Base-by-base conservation (phyloP, 805 yeast species). In the Komagataella mondaviorum region DNA sequence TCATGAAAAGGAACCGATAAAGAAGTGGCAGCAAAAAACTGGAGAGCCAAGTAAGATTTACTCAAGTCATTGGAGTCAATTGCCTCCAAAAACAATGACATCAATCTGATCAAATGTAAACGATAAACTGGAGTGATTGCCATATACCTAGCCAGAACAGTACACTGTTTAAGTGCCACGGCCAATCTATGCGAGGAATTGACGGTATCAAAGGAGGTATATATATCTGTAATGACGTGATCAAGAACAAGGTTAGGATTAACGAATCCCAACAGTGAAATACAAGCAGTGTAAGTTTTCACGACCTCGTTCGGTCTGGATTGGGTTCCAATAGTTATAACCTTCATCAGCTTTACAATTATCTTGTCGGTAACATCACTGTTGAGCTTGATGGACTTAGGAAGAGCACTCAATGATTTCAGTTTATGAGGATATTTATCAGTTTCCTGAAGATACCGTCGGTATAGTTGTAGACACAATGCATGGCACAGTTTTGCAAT, bases 51-150 rank as follows among this genome's bases (percentile, higher is more conserved):
- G 14, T 81, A 71, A 0, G 96, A 83, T 60, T 90, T 78, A 12
- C 71, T 73, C 49, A 88, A 72, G 64, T 93, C 99, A 62, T 90
- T 93, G 0, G 90, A 78, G 62, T 93, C 98, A 24, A 93, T 80
- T 30, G 93, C 96, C 0, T 89, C 86, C 6, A 89, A 63, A 2
- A 83, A 69, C 63, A 88, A 72, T 23, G 81, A 77, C 45, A 90
- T 62, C 14, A 93, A 69, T 51, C 95, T 77, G 0, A 95, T 79
- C 10, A 88, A 68, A 59, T 93, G 99, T 10, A 87, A 80, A 47
- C 96, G 70, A 60, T 76, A 88, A 1, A 80, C 64, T 1, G 83
- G 83, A 2, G 77, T 71, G 6, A 68, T 61, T 0, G 85, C 81
- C 72, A 93, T 78, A 54, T 76, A 81, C 51, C 95, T 73, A 1